These are phyloP conservation scores for Fusarium tuaranense DNA, from an alignment of 2,329 filamentous ascomycete genomes.

Conservation along the genomic window DNA sequence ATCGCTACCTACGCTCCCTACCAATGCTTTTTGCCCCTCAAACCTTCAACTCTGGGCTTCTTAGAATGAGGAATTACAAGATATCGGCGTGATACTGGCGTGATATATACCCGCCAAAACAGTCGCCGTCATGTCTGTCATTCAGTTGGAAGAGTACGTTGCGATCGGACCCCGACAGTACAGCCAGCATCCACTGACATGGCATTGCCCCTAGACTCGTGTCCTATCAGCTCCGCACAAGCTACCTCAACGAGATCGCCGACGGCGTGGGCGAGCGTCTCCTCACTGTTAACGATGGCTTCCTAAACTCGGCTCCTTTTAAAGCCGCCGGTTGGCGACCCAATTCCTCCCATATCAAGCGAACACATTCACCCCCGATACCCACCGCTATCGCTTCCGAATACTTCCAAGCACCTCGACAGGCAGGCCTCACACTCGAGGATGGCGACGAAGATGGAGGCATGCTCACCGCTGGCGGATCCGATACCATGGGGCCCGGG, in stretches of 20 bases:
- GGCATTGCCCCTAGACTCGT: slow-evolving; percentile 69
- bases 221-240: slow-evolving; percentile 83
- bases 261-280: slow-evolving; percentile 88
- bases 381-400: slow-evolving; percentile 85
- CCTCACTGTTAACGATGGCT: slow-evolving; percentile 82
- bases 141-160: slow-evolving; percentile 54
- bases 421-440: slow-evolving; percentile 72
- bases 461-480: slow-evolving; percentile 75
- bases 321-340: slow-evolving; percentile 85
- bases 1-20: slow-evolving; percentile 15
- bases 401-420: slow-evolving; percentile 81
- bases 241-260: slow-evolving; percentile 82
- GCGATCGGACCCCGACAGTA: slow-evolving; percentile 1
- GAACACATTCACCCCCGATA: slow-evolving; percentile 87
- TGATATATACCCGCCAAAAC: slow-evolving; percentile 8
- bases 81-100: slow-evolving; percentile 3
- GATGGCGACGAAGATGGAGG: slow-evolving; percentile 80
- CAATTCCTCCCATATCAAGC: slow-evolving; percentile 80
- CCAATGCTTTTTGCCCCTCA: slow-evolving; percentile 9
- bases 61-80: slow-evolving; percentile 34
- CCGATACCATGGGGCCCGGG: slow-evolving; percentile 76
- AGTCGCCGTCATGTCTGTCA: slow-evolving; percentile 50
- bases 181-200: slow-evolving; percentile 34
- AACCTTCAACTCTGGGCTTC: neutral
- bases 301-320: slow-evolving; percentile 84